Conservation (phyloP, 345 rosid genomes). For the Salix exigua region DNA sequence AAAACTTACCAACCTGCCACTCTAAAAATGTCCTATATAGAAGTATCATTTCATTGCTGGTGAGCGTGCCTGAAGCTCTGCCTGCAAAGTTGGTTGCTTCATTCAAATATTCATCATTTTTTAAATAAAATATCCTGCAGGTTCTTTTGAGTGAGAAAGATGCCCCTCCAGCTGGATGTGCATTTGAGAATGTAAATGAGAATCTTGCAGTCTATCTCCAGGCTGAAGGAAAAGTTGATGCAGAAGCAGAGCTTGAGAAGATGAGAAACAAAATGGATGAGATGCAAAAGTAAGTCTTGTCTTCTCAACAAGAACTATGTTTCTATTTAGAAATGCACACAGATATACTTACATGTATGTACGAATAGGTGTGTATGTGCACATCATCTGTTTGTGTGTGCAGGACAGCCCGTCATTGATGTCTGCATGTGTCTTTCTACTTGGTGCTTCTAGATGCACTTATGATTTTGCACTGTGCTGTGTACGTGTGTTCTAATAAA, state of each 20-base stretch:
- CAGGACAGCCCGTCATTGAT: too few species aligned
- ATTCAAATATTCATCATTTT: background rate
- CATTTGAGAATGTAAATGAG: constrained; percentile 77
- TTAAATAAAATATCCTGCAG: constrained; percentile 29
- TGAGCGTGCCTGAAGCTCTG: too few species aligned
- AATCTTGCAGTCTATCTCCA: constrained; percentile 74
- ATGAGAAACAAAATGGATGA: constrained; percentile 65
- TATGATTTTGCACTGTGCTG: too few species aligned
- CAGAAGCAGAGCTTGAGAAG: constrained; percentile 65
- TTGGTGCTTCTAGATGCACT: too few species aligned
- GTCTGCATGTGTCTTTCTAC: too few species aligned
- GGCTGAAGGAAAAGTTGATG: constrained; percentile 60
- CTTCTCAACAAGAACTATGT: background rate
- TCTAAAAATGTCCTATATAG: too few species aligned
- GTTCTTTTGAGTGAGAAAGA: constrained; percentile 62
- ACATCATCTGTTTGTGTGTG: background rate
- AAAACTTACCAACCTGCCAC: too few species aligned
- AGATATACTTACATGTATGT: too few species aligned
- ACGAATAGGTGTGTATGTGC: background rate
- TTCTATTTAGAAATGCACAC: background rate
- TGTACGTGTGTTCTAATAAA: too few species aligned
- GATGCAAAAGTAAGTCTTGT: constrained; percentile 50
- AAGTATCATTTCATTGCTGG: too few species aligned
- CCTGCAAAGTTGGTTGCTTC: too few species aligned
- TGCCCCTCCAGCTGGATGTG: constrained; percentile 67